Percentiles rank a stretch among this genome's conserved stretches.
Evolutionary conservation across 345 rosid species (phyloP).

Genomic region (Anastatica hierochuntica): DNA sequence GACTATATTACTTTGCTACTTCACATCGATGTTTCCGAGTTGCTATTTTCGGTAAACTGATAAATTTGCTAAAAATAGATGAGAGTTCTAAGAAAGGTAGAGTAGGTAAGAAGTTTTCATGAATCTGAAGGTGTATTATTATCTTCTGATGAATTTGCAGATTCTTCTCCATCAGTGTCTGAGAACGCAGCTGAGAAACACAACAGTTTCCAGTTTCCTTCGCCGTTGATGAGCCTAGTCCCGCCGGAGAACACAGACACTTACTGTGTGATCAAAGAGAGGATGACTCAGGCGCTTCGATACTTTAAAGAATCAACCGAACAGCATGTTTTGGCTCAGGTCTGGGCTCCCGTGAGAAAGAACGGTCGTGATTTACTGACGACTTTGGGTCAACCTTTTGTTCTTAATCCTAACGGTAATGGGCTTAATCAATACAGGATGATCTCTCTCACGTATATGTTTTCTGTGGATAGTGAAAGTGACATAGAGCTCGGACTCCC

Average conservation of each 20-base stretch:
- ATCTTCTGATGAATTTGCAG: constrained; percentile 26
- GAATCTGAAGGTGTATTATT: neutral
- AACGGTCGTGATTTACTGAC: constrained; percentile 53
- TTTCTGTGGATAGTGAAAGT: constrained; percentile 70
- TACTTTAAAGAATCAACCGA: constrained; percentile 82
- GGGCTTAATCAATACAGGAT: constrained; percentile 86
- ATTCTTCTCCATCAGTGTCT: constrained; percentile 32
- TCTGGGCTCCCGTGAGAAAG: constrained; percentile 80
- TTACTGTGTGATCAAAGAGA: constrained; percentile 63
- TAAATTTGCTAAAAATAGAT: constrained; percentile 10
- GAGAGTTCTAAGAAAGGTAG: neutral
- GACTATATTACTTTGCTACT: no score
- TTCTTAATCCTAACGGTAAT: constrained; percentile 56
- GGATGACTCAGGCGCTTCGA: constrained; percentile 76
- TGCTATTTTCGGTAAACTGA: no score
- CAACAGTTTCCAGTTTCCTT: constrained; percentile 34
- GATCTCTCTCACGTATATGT: constrained; percentile 69
- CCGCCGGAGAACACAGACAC: constrained; percentile 53
- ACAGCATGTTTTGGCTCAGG: constrained; percentile 80
- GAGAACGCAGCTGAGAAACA: constrained; percentile 35
- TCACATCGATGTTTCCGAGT: no score
- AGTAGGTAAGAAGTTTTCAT: neutral
- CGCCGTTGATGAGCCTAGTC: constrained; percentile 46
- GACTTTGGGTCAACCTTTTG: constrained; percentile 91
- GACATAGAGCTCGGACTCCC: constrained; percentile 82